Evolutionary conservation across 2,329 filamentous ascomycete genomes (phyloP).

Genomic region (Colletotrichum agaves): DNA sequence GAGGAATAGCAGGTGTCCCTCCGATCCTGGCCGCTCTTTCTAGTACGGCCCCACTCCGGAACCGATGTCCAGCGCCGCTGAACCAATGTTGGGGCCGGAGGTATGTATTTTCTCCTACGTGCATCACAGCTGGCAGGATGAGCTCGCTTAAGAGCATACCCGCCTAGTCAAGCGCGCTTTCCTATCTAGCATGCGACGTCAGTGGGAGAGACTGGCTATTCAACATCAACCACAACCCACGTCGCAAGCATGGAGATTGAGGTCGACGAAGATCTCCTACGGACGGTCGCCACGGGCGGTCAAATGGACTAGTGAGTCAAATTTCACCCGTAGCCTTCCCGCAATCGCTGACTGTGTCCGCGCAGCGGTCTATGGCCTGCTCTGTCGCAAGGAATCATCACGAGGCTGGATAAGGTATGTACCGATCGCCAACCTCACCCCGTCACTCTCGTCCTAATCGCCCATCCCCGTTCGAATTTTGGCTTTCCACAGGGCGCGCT

Average conservation of each 20-base stretch:
- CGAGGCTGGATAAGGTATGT: constrained; percentile 72
- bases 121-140: not conserved
- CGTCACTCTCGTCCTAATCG: not conserved
- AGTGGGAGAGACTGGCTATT: constrained; percentile 12
- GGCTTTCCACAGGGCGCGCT: constrained; percentile 22
- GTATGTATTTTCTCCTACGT: too few species aligned
- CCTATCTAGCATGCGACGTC: constrained; percentile 30
- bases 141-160: constrained; percentile 19
- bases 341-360: constrained; percentile 44
- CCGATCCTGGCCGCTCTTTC: too few species aligned
- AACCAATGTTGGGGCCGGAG: too few species aligned
- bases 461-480: constrained; percentile 52
- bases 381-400: constrained; percentile 72
- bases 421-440: not conserved
- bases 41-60: too few species aligned
- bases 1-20: too few species aligned
- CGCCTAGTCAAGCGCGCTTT: constrained; percentile 20
- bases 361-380: constrained; percentile 75
- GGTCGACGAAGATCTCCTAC: constrained; percentile 60
- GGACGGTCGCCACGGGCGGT: constrained; percentile 60
- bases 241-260: constrained; percentile 64
- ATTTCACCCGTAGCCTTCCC: not conserved
- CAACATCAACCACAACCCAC: constrained; percentile 5
- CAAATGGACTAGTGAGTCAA: constrained; percentile 65
- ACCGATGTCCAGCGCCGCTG: too few species aligned